phyloP scores from a whole-genome alignment of 2,329 filamentous ascomycete species.

The Lachnellula willkommii region DNA sequence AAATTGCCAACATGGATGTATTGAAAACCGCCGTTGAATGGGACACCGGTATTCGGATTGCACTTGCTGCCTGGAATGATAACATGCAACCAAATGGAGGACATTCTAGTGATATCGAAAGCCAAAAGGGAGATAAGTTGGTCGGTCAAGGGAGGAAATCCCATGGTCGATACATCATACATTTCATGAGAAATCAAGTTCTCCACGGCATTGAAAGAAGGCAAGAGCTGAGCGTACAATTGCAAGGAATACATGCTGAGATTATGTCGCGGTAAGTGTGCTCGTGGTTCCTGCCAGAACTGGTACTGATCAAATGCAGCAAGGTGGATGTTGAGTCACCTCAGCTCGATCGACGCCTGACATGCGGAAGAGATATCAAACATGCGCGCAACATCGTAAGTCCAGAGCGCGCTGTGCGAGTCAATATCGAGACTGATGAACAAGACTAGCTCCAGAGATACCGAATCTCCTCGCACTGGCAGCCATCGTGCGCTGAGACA shows the following conservation, averaged over 20 bases:
- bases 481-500: not conserved
- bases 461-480: not conserved
- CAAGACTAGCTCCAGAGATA: not conserved
- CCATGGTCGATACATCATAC: conserved; percentile 19
- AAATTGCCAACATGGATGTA: conserved; percentile 9
- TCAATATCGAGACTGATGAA: not conserved
- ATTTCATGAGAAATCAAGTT: conserved; percentile 17
- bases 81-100: conserved; percentile 13
- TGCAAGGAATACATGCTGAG: conserved; percentile 16
- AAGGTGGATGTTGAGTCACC: conserved; percentile 2
- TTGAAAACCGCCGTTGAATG: conserved; percentile 13
- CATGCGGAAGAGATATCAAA: conserved; percentile 2
- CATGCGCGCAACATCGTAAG: not conserved
- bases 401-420: not conserved
- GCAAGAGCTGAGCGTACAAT: conserved; percentile 11
- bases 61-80: conserved; percentile 19
- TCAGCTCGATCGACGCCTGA: conserved; percentile 1
- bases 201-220: conserved; percentile 15
- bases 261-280: conserved; percentile 7
- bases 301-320: not conserved
- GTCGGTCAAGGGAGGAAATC: conserved; percentile 11
- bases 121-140: conserved; percentile 6
- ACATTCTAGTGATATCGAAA: conserved; percentile 7
- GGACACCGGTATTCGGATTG: conserved; percentile 14
- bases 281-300: not conserved